Percentiles rank a stretch among this genome's conserved stretches.
These are phyloP conservation scores for Arabidopsis suecica DNA, from an alignment of 345 rosid species.

Conservation along the genomic window DNA sequence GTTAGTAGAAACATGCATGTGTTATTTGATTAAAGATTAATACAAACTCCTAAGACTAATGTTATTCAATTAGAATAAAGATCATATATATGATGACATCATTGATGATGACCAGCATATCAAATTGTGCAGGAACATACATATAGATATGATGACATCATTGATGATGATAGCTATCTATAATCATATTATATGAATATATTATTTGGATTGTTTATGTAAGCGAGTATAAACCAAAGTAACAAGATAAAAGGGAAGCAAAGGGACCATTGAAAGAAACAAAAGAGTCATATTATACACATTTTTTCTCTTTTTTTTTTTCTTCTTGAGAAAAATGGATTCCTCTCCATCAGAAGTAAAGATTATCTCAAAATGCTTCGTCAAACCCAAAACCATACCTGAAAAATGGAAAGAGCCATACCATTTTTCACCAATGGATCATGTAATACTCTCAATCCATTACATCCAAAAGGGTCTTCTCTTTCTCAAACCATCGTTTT, in stretches of 20 bases:
- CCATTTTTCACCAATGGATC: slow-evolving; percentile 60
- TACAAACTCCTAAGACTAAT: background rate
- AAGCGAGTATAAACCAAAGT: too few species aligned
- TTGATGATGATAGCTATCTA: slow-evolving; percentile 3
- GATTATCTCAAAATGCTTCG: slow-evolving; percentile 58
- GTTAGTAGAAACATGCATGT: background rate
- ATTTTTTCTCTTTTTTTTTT: background rate
- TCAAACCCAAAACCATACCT: slow-evolving; percentile 52
- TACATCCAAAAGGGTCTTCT: slow-evolving; percentile 78
- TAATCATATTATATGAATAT: too few species aligned
- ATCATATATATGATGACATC: background rate
- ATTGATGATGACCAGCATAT: background rate
- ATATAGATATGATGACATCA: background rate
- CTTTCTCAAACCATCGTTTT: slow-evolving; percentile 54
- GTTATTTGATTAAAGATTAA: background rate
- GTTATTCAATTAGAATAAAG: background rate
- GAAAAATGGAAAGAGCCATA: slow-evolving; percentile 53
- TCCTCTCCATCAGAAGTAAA: slow-evolving; percentile 37
- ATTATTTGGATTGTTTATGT: background rate
- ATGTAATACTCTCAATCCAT: slow-evolving; percentile 51
- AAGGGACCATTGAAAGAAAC: background rate
- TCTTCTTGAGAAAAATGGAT: slow-evolving; percentile 7
- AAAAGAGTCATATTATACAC: background rate
- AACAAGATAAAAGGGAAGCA: background rate
- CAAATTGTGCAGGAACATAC: background rate